Percentiles rank a stretch among this genome's conserved stretches.
Evolutionary conservation across 2,329 filamentous ascomycete species (phyloP).

Genomic region (Alternaria panax): DNA sequence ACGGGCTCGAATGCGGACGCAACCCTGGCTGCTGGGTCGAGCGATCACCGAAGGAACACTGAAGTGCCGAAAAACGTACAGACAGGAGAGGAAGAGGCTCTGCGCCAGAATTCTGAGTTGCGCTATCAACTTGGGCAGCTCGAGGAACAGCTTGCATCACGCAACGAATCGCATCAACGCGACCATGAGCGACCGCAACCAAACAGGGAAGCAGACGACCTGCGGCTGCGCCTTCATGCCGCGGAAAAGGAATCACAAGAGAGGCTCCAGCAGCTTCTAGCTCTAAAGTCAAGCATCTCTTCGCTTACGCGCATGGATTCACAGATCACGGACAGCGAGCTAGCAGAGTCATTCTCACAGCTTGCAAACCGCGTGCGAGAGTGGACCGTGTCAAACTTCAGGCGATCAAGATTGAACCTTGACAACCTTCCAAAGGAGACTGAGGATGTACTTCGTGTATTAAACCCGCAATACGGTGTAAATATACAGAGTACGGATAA

Average conservation of each 20-base stretch:
- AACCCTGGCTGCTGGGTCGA: slow-evolving; percentile 4
- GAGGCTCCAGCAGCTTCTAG: slow-evolving; percentile 67
- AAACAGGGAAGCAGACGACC: slow-evolving; percentile 35
- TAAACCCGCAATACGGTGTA: slow-evolving; percentile 25
- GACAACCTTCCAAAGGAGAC: slow-evolving; percentile 27
- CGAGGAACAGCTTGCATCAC: slow-evolving; percentile 34
- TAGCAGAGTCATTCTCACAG: slow-evolving; percentile 67
- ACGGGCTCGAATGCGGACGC: slow-evolving; percentile 5
- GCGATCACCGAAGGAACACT: background rate
- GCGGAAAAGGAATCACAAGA: slow-evolving; percentile 64
- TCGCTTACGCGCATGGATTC: slow-evolving; percentile 68
- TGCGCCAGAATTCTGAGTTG: slow-evolving; percentile 35
- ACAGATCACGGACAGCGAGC: slow-evolving; percentile 70
- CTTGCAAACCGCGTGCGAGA: slow-evolving; percentile 75
- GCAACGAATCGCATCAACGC: slow-evolving; percentile 20
- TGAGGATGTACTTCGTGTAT: slow-evolving; percentile 19
- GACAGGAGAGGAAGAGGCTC: slow-evolving; percentile 19
- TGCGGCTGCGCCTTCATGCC: slow-evolving; percentile 41
- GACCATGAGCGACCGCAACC: background rate
- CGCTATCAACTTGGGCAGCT: slow-evolving; percentile 34
- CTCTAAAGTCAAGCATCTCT: slow-evolving; percentile 76
- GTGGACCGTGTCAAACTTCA: slow-evolving; percentile 75
- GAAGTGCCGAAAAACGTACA: background rate
- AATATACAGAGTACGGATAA: slow-evolving; percentile 28
- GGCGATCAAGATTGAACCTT: slow-evolving; percentile 63